These are phyloP conservation scores for Theobroma cacao DNA, from an alignment of 345 rosid genomes.

Conservation along the genomic window DNA sequence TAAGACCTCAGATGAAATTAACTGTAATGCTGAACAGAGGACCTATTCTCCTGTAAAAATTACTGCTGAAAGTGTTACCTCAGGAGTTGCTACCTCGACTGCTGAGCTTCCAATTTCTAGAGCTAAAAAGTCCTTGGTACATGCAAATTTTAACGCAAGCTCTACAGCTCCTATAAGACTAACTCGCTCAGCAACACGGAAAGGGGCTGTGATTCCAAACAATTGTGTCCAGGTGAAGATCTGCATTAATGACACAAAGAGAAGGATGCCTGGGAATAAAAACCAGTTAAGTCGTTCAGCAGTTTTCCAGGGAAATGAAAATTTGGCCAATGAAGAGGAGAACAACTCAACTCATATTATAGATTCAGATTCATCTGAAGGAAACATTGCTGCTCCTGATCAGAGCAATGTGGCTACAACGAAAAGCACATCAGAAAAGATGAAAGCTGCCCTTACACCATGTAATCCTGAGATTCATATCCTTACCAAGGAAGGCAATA, in stretches of 20 bases:
- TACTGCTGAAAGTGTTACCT: background rate
- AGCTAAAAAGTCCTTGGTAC: background rate
- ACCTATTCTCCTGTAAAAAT: background rate
- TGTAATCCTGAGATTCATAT: background rate
- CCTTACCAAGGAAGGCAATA: background rate
- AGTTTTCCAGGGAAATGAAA: background rate
- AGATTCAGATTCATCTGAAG: constrained; percentile 1
- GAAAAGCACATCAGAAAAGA: background rate
- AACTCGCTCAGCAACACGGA: background rate
- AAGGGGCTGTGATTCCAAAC: background rate
- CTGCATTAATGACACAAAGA: background rate
- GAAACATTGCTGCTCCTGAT: background rate
- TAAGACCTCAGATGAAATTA: background rate
- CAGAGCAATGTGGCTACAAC: background rate
- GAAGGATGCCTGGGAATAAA: background rate
- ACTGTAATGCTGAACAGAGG: background rate
- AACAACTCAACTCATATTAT: background rate
- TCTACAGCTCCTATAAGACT: background rate
- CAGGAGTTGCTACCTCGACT: background rate
- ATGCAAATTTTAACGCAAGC: background rate
- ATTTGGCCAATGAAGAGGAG: background rate
- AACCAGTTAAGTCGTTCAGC: background rate
- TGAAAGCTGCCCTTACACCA: background rate
- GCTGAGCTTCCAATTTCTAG: background rate
- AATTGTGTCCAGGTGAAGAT: background rate